phyloP scores from a whole-genome alignment of 495 filamentous ascomycete genomes.

The Rusavskia elegans region DNA sequence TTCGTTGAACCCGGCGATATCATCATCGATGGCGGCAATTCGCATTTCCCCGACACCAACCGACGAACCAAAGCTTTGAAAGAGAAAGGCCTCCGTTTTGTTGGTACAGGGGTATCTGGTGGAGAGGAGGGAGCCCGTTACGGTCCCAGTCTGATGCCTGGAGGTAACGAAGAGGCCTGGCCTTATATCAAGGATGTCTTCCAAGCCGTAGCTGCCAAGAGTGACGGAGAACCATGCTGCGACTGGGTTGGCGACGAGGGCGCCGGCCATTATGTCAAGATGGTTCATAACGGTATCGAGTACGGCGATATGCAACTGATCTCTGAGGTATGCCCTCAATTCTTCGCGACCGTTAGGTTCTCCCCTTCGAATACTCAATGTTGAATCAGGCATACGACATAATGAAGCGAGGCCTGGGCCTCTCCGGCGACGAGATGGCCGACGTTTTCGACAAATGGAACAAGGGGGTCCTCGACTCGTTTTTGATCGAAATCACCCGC shows the following conservation, averaged over 20 bases:
- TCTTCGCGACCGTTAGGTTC: slow-evolving; percentile 4
- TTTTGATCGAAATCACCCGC: slow-evolving; percentile 97
- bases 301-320: slow-evolving; percentile 99
- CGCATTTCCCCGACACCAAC: slow-evolving; percentile 97
- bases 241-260: slow-evolving; percentile 99
- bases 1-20: slow-evolving; percentile 86
- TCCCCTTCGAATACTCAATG: not conserved
- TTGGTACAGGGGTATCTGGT: slow-evolving; percentile 94
- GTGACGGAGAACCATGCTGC: slow-evolving; percentile 89
- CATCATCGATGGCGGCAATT: slow-evolving; percentile 99
- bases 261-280: slow-evolving; percentile 99
- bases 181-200: slow-evolving; percentile 98
- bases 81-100: slow-evolving; percentile 83
- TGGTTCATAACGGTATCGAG: slow-evolving; percentile 99
- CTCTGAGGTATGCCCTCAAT: slow-evolving; percentile 58
- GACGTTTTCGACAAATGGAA: slow-evolving; percentile 95
- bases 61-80: slow-evolving; percentile 76
- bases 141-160: slow-evolving; percentile 95
- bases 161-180: slow-evolving; percentile 96
- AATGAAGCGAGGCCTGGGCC: slow-evolving; percentile 87
- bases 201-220: slow-evolving; percentile 94
- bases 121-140: slow-evolving; percentile 98
- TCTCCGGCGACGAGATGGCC: slow-evolving; percentile 80
- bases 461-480: slow-evolving; percentile 94
- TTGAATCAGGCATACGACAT: slow-evolving; percentile 85